Evolutionary conservation across 768 basidiomycete species (phyloP), one percentile per base, ranked within the genome.

Genomic region (Termitomyces sp.): DNA sequence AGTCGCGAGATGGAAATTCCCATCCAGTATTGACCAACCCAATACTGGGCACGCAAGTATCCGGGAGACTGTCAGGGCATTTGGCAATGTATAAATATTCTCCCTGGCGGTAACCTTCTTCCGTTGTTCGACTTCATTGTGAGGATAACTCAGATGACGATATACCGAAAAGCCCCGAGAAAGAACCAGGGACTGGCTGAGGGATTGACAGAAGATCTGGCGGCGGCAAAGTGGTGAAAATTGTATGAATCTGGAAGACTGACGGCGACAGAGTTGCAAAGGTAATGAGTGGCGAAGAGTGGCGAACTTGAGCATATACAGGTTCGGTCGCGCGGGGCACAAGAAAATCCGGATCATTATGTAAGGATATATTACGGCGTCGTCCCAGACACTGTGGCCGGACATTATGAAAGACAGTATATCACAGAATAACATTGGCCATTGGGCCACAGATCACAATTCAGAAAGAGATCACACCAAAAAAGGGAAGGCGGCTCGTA

Each of bases 81-180:
- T 99, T 0, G 97, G 97, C 34, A 96, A 62, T 1, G 97, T 99
- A 74, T 97, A 98, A 57, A 94, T 92, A 67, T 96, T 92, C 70
- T 96, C 94, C 61, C 81, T 79, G 10, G 79, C 62, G n/a, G 69
- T 65, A 9, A 65, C 67, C 52, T 76, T 76, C 32, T 60, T 58
- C 10, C 53, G 61, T n/a, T 60, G 49, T 37, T 68, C 59, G 8
- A 37, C 47, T 51, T 45, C 37, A 37, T 28, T 47, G 35, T 58
- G 57, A 45, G 59, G 47, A 50, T 58, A 48, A 48, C 58, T 58
- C 14, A 58, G 49, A 40, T 56, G 56, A 39, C 54, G 52, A 42
- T 56, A 59, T 53, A 42, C 63, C 23, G 56, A 61, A 41, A 65
- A 67, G 1, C 54, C 64, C 59, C 32, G 69, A 65, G 44, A 63